Evolutionary conservation across 257 asterid species (phyloP).

Genomic region (Osmanthus fragrans): DNA sequence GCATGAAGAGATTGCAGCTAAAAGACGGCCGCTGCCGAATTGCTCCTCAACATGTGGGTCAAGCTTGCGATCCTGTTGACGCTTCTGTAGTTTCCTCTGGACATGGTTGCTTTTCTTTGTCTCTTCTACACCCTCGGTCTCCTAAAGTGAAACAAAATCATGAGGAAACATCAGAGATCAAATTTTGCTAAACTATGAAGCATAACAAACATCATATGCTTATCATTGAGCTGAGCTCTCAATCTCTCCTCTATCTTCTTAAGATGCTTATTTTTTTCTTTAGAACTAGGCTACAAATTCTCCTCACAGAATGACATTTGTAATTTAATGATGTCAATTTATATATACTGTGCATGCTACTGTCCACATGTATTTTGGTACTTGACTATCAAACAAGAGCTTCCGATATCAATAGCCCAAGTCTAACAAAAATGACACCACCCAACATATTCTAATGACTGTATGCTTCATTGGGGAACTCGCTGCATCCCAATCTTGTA

Average conservation of each 20-base stretch:
- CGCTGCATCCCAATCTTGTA: background rate
- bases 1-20: slow-evolving; percentile 46
- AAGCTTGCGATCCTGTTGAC: slow-evolving; percentile 46
- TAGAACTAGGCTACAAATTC: background rate
- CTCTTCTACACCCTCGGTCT: slow-evolving; percentile 38
- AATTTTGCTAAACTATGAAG: background rate
- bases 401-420: background rate
- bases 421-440: background rate
- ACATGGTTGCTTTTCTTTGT: slow-evolving; percentile 46
- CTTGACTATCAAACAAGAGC: background rate
- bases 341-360: background rate
- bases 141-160: slow-evolving; percentile 20
- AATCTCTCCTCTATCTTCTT: background rate
- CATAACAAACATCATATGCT: background rate
- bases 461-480: background rate
- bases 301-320: background rate
- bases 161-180: background rate
- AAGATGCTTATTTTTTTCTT: background rate
- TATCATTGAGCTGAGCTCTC: background rate
- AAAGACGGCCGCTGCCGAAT: slow-evolving; percentile 37
- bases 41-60: slow-evolving; percentile 47
- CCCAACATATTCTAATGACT: background rate
- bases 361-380: background rate
- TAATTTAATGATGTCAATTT: background rate
- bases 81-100: slow-evolving; percentile 34